Conservation (phyloP, 352 stramenopile genomes). For the Globisporangium splendens region DNA sequence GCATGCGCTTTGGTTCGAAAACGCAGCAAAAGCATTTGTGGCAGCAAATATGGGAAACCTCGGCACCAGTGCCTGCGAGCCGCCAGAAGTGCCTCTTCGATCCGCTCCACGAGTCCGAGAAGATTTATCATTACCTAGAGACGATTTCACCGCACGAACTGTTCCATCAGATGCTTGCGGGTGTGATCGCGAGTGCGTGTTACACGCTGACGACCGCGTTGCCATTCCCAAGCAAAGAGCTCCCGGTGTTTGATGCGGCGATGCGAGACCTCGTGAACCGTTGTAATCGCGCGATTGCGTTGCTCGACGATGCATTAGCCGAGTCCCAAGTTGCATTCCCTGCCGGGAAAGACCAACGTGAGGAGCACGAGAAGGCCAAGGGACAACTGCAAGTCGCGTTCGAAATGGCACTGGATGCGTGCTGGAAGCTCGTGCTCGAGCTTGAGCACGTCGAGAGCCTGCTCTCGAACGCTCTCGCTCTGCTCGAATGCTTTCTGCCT, state of each 20-base stretch:
- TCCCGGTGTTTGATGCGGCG: constrained; percentile 34
- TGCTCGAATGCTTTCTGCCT: constrained; percentile 44
- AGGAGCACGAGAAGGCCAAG: constrained; percentile 36
- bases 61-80: constrained; percentile 36
- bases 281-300: constrained; percentile 44
- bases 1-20: constrained; percentile 50
- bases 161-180: constrained; percentile 77
- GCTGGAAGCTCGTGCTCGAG: constrained; percentile 51
- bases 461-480: constrained; percentile 41
- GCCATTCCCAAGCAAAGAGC: constrained; percentile 23
- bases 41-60: constrained; percentile 75
- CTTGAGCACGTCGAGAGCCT: constrained; percentile 54
- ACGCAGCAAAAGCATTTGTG: constrained; percentile 57
- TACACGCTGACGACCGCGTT: constrained; percentile 50
- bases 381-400: constrained; percentile 67
- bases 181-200: constrained; percentile 52
- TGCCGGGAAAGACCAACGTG: constrained; percentile 28
- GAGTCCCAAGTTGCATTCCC: constrained; percentile 65
- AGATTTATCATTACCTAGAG: constrained; percentile 81
- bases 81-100: constrained; percentile 77
- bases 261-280: constrained; percentile 30
- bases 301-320: constrained; percentile 59
- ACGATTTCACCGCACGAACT: constrained; percentile 73
- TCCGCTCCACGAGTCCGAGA: constrained; percentile 69
- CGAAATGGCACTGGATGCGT: constrained; percentile 76